Evolutionary conservation across 2,329 filamentous ascomycete genomes (phyloP).

Genomic region (Lachnellula hyalina): DNA sequence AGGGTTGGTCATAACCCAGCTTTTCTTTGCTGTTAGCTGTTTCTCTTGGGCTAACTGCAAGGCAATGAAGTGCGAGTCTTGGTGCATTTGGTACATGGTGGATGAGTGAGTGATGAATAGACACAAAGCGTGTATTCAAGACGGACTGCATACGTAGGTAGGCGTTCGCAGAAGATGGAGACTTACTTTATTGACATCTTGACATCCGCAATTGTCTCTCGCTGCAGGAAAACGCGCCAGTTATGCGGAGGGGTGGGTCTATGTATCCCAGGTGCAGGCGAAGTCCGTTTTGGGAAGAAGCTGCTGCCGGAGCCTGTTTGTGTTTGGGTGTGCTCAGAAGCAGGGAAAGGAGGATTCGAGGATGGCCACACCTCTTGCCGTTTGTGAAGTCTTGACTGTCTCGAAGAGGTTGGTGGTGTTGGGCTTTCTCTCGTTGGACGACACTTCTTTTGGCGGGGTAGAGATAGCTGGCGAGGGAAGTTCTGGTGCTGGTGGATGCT

Average conservation of each 20-base stretch:
- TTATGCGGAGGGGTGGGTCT: conserved; percentile 1
- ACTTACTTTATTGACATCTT: conserved; percentile 51
- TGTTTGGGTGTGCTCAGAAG: no score
- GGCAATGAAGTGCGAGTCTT: conserved; percentile 28
- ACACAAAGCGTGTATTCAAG: background rate
- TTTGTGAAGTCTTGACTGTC: no score
- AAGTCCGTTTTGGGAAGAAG: background rate
- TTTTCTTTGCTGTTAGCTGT: conserved; percentile 35
- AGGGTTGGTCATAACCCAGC: conserved; percentile 90
- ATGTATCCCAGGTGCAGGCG: conserved; percentile 2
- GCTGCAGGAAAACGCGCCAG: conserved; percentile 15
- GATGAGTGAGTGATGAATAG: conserved; percentile 4
- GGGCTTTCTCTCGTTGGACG: no score
- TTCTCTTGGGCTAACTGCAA: conserved; percentile 23
- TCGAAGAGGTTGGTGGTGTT: no score
- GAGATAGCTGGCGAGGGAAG: no score
- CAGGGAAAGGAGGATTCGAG: no score
- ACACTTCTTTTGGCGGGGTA: no score
- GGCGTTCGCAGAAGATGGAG: conserved; percentile 17
- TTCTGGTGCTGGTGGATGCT: no score
- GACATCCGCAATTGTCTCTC: conserved; percentile 22
- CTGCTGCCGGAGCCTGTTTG: no score
- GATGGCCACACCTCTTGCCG: no score
- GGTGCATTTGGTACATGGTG: conserved; percentile 29
- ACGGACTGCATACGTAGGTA: conserved; percentile 9